Evolutionary conservation across 2,329 filamentous ascomycete genomes (phyloP), one percentile per base, ranked within the genome.

Genomic region (Trichophyton rubrum): DNA sequence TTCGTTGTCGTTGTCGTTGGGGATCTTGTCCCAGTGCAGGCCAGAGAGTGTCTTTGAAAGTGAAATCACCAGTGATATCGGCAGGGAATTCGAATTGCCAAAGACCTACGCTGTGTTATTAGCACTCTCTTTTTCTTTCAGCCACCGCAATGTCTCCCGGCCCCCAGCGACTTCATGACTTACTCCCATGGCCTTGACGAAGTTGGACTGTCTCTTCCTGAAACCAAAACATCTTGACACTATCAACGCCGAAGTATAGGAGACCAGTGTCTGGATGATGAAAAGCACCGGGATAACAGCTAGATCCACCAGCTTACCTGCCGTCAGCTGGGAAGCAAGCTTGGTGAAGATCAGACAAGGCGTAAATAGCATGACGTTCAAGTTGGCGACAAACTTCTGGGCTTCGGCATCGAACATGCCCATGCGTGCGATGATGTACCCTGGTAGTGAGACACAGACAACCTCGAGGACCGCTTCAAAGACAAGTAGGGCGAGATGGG

Each of bases 331-430:
- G 1, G 90, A 95, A 5, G 91, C 93, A 43, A 99, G 82, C 75
- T 99, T 99, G 15, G 89, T 96, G 74, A 97, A 99, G 73, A 99
- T 95, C 65, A 99, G 84, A 73, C 93, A 97, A 65, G 93, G 93
- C 33, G 93, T 99, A 75, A 99, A 99, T 47, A 99, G 81, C 77
- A 88, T 89, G 62, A 96, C 90, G 73, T 99, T 99, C 67, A 99
- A 80, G 71, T 99, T 96, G 59, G 93, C 92, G 58, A 96, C 80
- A 70, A 99, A 95, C 75, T 96, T 97, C 74, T 99, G 93, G 72
- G 91, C 89, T 58, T 96, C 90, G 64, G 89, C 90, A 74, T 95
- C 90, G 74, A 99, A 97, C 77, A 96, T 88, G 71, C 93, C 93
- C 68, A 90, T 81, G 43, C 88, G 81, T 11, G 93, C 93, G 59